These are phyloP conservation scores for Cystofilobasidium capitatum DNA, from an alignment of 768 basidiomycete genomes.

Conservation along the genomic window DNA sequence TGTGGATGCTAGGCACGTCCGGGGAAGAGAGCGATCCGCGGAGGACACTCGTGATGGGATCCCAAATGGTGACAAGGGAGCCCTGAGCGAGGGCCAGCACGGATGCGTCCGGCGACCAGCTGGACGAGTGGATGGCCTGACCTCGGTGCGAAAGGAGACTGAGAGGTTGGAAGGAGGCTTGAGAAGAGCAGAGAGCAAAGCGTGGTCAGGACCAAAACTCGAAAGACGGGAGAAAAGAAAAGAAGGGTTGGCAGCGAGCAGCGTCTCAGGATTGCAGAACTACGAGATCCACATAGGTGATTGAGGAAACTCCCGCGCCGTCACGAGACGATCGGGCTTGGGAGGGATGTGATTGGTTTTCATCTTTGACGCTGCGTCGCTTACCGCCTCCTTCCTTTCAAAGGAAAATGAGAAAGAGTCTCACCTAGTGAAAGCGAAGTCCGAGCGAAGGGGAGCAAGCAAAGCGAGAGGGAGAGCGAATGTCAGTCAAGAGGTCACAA, in stretches of 20 bases:
- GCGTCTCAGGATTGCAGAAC: slow-evolving; percentile 28
- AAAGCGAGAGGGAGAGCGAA: not conserved
- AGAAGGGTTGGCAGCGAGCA: not conserved
- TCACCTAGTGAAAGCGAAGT: not conserved
- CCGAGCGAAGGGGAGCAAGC: too few relatives aligned
- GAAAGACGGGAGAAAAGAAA: not conserved
- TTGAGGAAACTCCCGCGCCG: slow-evolving; percentile 12
- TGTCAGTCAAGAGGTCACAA: not conserved
- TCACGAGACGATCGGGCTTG: slow-evolving; percentile 21
- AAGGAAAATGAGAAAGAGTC: not conserved
- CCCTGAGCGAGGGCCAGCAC: slow-evolving; percentile 67
- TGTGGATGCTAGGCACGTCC: slow-evolving; percentile 45
- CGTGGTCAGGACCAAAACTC: slow-evolving; percentile 10
- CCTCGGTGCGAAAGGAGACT: slow-evolving; percentile 61
- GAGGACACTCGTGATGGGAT: slow-evolving; percentile 54
- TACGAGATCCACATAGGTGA: slow-evolving; percentile 23
- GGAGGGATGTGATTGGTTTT: slow-evolving; percentile 25
- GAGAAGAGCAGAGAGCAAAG: slow-evolving; percentile 14
- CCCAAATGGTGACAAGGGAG: slow-evolving; percentile 61
- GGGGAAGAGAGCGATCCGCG: slow-evolving; percentile 54
- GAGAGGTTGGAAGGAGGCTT: slow-evolving; percentile 71
- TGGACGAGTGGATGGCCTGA: slow-evolving; percentile 51
- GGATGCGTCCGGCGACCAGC: slow-evolving; percentile 80
- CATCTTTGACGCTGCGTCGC: slow-evolving; percentile 17
- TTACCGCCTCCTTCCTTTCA: too few relatives aligned